These are phyloP conservation scores for Lactarius hengduanensis DNA, from an alignment of 768 basidiomycete species.

Conservation along the genomic window DNA sequence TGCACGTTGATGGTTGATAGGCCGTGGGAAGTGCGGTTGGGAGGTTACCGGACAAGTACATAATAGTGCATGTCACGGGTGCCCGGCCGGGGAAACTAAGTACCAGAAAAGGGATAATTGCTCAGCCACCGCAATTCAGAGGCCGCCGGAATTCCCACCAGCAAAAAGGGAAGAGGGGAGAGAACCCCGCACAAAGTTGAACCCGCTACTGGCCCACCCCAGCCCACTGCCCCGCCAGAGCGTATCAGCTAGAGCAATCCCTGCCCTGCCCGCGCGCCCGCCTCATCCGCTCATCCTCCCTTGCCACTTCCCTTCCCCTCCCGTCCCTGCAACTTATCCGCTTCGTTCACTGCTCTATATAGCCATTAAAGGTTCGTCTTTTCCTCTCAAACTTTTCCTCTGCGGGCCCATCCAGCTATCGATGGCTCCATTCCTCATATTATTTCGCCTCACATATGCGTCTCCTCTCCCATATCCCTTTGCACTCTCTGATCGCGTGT, in stretches of 20 bases:
- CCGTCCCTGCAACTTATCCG: constrained; percentile 13
- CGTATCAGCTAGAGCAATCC: constrained; percentile 7
- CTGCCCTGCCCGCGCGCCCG: constrained; percentile 23
- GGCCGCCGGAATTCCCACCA: constrained; percentile 18
- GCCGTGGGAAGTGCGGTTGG: no score
- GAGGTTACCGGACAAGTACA: neutral
- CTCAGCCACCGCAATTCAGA: constrained; percentile 19
- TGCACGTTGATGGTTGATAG: no score
- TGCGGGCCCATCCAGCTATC: constrained; percentile 14
- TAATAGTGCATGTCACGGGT: neutral
- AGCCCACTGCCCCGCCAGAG: constrained; percentile 12
- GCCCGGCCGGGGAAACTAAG: neutral
- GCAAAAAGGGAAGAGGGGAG: constrained; percentile 11
- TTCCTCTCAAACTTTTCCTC: neutral
- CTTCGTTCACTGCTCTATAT: neutral
- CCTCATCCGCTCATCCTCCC: constrained; percentile 20
- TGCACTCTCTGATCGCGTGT: constrained; percentile 31
- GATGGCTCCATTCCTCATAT: constrained; percentile 11
- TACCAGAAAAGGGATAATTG: constrained; percentile 1
- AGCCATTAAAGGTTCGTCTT: constrained; percentile 19
- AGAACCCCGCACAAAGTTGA: constrained; percentile 18
- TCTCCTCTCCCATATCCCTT: constrained; percentile 10
- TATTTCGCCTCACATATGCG: constrained; percentile 6
- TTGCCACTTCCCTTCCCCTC: constrained; percentile 10
- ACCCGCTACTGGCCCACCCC: constrained; percentile 23